Base-by-base conservation (phyloP, 257 asterid species). In the Anisodus acutangulus region DNA sequence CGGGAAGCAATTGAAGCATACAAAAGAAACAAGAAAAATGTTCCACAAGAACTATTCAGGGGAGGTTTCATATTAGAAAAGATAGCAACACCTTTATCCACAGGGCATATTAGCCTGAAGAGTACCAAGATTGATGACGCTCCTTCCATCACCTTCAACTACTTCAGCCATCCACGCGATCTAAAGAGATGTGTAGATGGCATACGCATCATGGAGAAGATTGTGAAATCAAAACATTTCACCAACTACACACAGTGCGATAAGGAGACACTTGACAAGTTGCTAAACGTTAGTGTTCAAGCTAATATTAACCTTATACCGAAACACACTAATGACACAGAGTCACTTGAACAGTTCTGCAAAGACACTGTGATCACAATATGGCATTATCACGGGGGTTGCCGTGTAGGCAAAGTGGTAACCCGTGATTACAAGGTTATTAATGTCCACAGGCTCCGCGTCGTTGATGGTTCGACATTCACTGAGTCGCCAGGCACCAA, bases 361-460 rank as follows among this genome's bases (percentile, higher is more conserved):
- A 89, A 79, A 22, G 90, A 88, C 85, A 92, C 94, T 0, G 91
- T 92, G 19, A 68, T 80, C 2, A 92, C 96, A 0, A 92, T 92
- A 6, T 92, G 93, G 96, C 96, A 92, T 35, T 92, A 92, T 9
- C 96, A 92, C 39, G 96, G 96, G 2, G 94, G 93, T 2, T 91
- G 94, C 59, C 93, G 85, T 0, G 90, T 89, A 45, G 93, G 91
- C 5, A 89, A 81, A 87, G 94, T 92, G n/a, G 94, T 92, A n/a
- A 82, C 16, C 55, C 49, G 22, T 3, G 90, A 91, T 37, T 86
- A 88, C 49, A 60, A 71, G 69, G 89, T 90, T 13, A 68, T 88
- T 8, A 92, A 92, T 1, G 88, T 88, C 12, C 85, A 88, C 3
- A 8, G 89, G 79, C 83, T 92, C 4, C 90, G 95, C 1, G 93